Base-by-base conservation (phyloP, 371 early-diverging fungal species). In the Apophysomyces elegans region DNA sequence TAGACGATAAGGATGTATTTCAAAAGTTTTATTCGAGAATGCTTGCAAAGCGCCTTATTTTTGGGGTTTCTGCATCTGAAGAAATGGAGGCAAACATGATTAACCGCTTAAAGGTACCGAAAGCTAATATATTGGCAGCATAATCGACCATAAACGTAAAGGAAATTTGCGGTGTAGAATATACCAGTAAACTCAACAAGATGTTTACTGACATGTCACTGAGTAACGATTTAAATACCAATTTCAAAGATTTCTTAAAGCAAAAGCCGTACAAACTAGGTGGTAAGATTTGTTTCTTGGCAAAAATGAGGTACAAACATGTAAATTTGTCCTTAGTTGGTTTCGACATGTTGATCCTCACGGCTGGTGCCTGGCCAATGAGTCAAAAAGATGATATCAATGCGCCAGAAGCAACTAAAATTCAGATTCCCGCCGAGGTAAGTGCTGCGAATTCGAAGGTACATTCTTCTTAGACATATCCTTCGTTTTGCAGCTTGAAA, bases 1-100 rank as follows among this genome's bases (percentile, higher is more conserved):
- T 97, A 18, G 96, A 95, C 58, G 96, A 96, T 76, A 93, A 93
- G 74, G 98, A 97, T 69, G 91, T 96, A 8, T 97, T 96, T 79
- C 96, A 96, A 74, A 93, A 94, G 80, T 93, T 93, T 63, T 97
- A 97, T 76, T 88, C 91, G n/a, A 86, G 89, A 64, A 88, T 86
- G 81, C 72, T 97, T 67, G 94, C 96, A 41, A 92, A 93, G 61
- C 95, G 98, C 21, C 81, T 97, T 8, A 91, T 97, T 18, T 85
- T 91, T 69, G 86, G 85, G 37, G 84, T 87, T 4, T 95, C 94
- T 8, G 84, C 87, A 32, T 91, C 91, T 7, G 91, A 93, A 63
- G 96, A 97, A 66, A 79, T 90, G 56, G 97, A 97, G 74, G 85
- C 87, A 36, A 87, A 84, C 35, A 94, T 95, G 93, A 93, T 95